Conservation (phyloP, 352 stramenopile species). For the Phytopythium boreale region DNA sequence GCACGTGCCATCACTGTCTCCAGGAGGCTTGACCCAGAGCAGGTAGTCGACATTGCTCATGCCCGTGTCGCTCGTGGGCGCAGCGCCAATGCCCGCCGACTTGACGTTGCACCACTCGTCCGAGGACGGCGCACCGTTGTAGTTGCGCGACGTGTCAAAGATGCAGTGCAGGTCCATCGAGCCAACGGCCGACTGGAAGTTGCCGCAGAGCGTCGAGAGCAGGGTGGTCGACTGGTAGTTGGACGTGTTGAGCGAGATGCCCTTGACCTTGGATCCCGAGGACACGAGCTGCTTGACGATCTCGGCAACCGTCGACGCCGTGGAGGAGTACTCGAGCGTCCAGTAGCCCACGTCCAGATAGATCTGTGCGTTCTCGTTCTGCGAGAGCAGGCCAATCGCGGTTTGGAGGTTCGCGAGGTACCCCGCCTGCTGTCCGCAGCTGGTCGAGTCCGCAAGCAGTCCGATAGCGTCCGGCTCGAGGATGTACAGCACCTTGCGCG, state of each 20-base stretch:
- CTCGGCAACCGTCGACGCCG: constrained; percentile 17
- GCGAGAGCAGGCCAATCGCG: constrained; percentile 39
- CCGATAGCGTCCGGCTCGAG: constrained; percentile 68
- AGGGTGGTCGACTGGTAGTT: constrained; percentile 64
- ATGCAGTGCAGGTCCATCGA: constrained; percentile 44
- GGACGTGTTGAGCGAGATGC: constrained; percentile 74
- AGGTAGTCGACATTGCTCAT: constrained; percentile 67
- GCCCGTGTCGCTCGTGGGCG: constrained; percentile 49
- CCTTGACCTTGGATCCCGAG: constrained; percentile 38
- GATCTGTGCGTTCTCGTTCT: constrained; percentile 65
- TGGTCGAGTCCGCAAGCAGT: constrained; percentile 31
- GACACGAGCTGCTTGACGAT: constrained; percentile 39
- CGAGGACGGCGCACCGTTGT: constrained; percentile 31
- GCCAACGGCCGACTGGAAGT: constrained; percentile 52
- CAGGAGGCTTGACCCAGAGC: constrained; percentile 65
- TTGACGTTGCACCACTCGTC: constrained; percentile 76
- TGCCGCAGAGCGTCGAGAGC: constrained; percentile 46
- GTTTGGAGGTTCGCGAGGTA: constrained; percentile 53
- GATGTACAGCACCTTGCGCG: constrained; percentile 62
- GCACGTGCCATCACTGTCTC: constrained; percentile 62
- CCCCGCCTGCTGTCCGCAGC: constrained; percentile 33
- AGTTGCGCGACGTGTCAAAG: constrained; percentile 65
- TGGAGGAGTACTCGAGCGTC: constrained; percentile 34
- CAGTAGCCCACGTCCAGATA: constrained; percentile 76
- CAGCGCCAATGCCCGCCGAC: constrained; percentile 47